Evolutionary conservation across 1,284 basidiomycete species (phyloP).

Genomic region (Ustilago crameri): DNA sequence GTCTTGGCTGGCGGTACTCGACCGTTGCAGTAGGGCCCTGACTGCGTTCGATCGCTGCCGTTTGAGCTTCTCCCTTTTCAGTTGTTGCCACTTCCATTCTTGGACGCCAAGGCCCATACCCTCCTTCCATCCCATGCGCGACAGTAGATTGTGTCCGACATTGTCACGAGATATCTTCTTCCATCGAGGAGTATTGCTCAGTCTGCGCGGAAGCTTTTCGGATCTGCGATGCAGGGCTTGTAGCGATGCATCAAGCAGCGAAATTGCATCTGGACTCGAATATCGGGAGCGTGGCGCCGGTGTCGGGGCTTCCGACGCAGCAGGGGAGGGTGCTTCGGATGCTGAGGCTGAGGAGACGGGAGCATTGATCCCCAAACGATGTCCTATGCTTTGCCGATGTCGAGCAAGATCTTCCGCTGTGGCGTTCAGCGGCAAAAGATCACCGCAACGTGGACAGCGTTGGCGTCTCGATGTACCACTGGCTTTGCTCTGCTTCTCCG

Average conservation of each 20-base stretch:
- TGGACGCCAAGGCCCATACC: conserved; percentile 44
- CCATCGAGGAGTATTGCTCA: conserved; percentile 31
- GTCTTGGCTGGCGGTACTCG: background rate
- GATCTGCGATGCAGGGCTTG: conserved; percentile 4
- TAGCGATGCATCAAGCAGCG: conserved; percentile 6
- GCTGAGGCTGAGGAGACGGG: conserved; percentile 33
- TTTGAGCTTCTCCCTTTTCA: conserved; percentile 13
- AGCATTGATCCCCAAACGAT: conserved; percentile 37
- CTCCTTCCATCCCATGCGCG: conserved; percentile 48
- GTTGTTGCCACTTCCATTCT: conserved; percentile 43
- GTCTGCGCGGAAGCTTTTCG: conserved; percentile 9
- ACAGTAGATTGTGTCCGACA: conserved; percentile 37
- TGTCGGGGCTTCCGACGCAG: conserved; percentile 15
- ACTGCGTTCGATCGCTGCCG: conserved; percentile 22
- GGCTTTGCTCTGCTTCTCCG: background rate
- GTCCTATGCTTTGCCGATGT: conserved; percentile 41
- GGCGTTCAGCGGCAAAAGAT: conserved; percentile 12
- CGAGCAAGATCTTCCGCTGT: conserved; percentile 25
- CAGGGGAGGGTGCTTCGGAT: conserved; percentile 30
- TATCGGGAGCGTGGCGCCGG: conserved; percentile 11
- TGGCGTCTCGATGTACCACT: background rate
- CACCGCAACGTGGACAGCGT: conserved; percentile 30
- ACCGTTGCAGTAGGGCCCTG: conserved; percentile 12
- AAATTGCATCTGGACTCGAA: conserved; percentile 1
- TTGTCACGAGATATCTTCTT: conserved; percentile 37